phyloP scores from a whole-genome alignment of 805 yeast species.

The Lipomyces yamanashiensis region DNA sequence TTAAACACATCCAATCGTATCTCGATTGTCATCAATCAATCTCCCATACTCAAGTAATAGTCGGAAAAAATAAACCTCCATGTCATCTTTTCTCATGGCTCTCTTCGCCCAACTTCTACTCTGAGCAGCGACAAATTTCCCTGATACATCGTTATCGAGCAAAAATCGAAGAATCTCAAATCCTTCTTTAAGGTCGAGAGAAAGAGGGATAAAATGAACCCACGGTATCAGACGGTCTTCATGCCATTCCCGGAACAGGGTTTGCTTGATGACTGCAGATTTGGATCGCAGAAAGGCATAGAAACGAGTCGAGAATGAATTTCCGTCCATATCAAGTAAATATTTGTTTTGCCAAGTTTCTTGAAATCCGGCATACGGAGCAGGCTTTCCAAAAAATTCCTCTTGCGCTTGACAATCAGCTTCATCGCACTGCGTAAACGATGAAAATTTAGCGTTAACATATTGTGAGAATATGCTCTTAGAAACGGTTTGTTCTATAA shows the following conservation, averaged over 20 bases:
- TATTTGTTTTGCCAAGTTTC: slow-evolving; percentile 35
- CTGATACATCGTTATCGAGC: slow-evolving; percentile 31
- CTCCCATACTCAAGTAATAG: slow-evolving; percentile 39
- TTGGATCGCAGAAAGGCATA: slow-evolving; percentile 35
- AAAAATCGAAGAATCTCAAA: slow-evolving; percentile 31
- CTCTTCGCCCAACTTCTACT: slow-evolving; percentile 30
- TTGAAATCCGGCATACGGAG: slow-evolving; percentile 18
- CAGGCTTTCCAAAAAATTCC: slow-evolving; percentile 20
- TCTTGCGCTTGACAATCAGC: slow-evolving; percentile 27
- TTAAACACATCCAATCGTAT: slow-evolving; percentile 32
- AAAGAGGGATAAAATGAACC: slow-evolving; percentile 39
- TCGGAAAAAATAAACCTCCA: slow-evolving; percentile 37
- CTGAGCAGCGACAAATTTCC: slow-evolving; percentile 31
- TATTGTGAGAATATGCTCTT: slow-evolving; percentile 5
- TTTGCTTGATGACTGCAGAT: slow-evolving; percentile 37
- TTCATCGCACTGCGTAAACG: slow-evolving; percentile 30
- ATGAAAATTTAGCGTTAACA: slow-evolving; percentile 23
- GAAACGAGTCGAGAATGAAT: slow-evolving; percentile 36
- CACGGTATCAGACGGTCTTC: slow-evolving; percentile 38
- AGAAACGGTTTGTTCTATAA: slow-evolving; percentile 24
- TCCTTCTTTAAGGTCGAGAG: slow-evolving; percentile 33
- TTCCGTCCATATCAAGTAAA: slow-evolving; percentile 39
- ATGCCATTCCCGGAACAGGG: slow-evolving; percentile 39
- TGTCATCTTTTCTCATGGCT: slow-evolving; percentile 37
- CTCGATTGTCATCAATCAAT: slow-evolving; percentile 38